Percentiles rank a stretch among this genome's conserved stretches.
These are phyloP conservation scores for Boletus huronensis DNA, from an alignment of 768 basidiomycete species.

Conservation along the genomic window DNA sequence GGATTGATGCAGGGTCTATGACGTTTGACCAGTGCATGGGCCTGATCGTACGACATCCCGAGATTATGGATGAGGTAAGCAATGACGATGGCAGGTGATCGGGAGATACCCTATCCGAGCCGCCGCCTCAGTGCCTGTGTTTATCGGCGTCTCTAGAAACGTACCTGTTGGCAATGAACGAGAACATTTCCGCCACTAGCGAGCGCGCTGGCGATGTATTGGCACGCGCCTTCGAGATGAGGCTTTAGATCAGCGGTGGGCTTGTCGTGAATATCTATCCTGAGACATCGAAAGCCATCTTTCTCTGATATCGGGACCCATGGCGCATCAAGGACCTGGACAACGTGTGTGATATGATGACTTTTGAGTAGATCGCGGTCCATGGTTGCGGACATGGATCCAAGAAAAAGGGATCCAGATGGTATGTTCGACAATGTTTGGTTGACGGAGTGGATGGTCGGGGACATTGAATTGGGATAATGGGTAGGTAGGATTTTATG, in stretches of 20 bases:
- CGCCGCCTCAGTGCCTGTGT: not conserved
- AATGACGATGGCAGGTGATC: conserved; percentile 71
- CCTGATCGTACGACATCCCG: conserved; percentile 69
- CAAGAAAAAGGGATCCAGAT: conserved; percentile 63
- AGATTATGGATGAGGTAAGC: conserved; percentile 77
- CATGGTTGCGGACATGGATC: conserved; percentile 58
- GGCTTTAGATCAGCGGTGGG: conserved; percentile 59
- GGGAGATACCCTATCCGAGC: conserved; percentile 63
- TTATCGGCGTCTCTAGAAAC: conserved; percentile 8
- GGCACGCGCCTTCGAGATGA: conserved; percentile 65
- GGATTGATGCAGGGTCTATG: conserved; percentile 74
- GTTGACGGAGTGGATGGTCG: conserved; percentile 16
- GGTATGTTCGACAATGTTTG: conserved; percentile 9
- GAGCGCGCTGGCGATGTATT: conserved; percentile 63
- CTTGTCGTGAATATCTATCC: conserved; percentile 66
- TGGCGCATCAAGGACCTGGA: conserved; percentile 64
- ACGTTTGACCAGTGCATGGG: conserved; percentile 55
- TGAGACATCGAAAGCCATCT: conserved; percentile 52
- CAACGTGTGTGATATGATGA: conserved; percentile 54
- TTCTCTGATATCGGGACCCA: conserved; percentile 52
- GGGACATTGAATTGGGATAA: conserved; percentile 19
- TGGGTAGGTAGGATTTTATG: conserved; percentile 58
- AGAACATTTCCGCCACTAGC: conserved; percentile 60
- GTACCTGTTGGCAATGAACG: conserved; percentile 81
- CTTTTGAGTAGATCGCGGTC: conserved; percentile 50